phyloP scores from a whole-genome alignment of 257 asterid genomes.

The Lantana camara region DNA sequence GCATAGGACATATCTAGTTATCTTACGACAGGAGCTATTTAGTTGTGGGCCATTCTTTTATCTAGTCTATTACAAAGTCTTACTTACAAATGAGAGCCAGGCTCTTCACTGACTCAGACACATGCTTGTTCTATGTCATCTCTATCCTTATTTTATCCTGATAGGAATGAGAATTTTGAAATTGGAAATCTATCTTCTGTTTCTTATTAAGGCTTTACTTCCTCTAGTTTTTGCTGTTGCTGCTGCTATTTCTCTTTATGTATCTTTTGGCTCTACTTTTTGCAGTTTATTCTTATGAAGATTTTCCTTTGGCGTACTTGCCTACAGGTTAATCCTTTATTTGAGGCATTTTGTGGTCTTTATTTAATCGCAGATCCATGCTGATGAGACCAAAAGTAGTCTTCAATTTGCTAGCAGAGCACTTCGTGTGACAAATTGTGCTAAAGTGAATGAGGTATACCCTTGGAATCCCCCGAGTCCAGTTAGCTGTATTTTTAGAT shows the following conservation, averaged over 20 bases:
- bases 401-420: slow-evolving; percentile 99
- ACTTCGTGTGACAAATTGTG: slow-evolving; percentile 90
- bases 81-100: background rate
- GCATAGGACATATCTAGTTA: too few relatives aligned
- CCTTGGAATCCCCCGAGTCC: slow-evolving; percentile 26
- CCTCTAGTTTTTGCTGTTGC: background rate
- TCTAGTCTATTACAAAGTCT: background rate
- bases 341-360: slow-evolving; percentile 14
- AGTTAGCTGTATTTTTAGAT: slow-evolving; percentile 18
- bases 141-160: background rate
- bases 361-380: slow-evolving; percentile 68
- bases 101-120: background rate
- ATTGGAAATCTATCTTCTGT: background rate
- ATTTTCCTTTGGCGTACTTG: background rate
- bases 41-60: too few relatives aligned
- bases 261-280: slow-evolving; percentile 15
- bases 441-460: slow-evolving; percentile 92
- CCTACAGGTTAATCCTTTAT: slow-evolving; percentile 11
- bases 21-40: too few relatives aligned
- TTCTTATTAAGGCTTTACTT: background rate
- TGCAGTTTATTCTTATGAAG: background rate
- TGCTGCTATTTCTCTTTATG: slow-evolving; percentile 9
- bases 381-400: slow-evolving; percentile 99
- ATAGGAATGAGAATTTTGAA: slow-evolving; percentile 12
- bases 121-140: background rate